Evolutionary conservation across 108 stramenopile species (phyloP), one percentile per base, ranked within the genome.

Genomic region (Conticribra guillardii): DNA sequence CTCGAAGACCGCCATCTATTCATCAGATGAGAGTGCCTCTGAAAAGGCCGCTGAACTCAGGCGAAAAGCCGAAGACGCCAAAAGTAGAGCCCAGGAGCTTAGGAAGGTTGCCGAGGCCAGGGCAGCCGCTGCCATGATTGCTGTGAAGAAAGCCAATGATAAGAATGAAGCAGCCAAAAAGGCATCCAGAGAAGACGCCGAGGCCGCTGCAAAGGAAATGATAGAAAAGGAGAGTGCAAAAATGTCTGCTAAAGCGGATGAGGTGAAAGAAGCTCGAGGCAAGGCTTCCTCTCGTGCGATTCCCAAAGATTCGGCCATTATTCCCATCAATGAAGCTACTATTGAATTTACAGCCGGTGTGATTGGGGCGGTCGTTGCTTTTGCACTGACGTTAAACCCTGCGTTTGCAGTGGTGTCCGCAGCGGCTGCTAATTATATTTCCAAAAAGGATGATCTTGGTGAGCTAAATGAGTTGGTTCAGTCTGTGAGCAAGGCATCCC

Each of bases 301-400:
- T 2, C 17, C 22, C 29, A 33, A 26, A 33, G 29, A 62, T 18
- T 32, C 60, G 28, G 69, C 80, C 37, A 71, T 81, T 57, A 73
- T 81, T 26, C 80, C 80, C 71, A 62, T 81, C 71, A 76, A 76
- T 31, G 55, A 72, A 61, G 62, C 50, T 47, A 81, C 64, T 41
- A 71, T 81, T 30, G 76, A 81, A 54, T 81, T 81, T 69, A 66
- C 80, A 29, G 69, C 80, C 15, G 80, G 80, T 52, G 33, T 81
- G 18, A 14, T 81, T 14, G 80, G 64, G 32, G 80, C 71, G 32
- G 57, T 57, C 3, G 28, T 71, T 26, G 80, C 64, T n/a, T 60
- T 81, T 17, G 73, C 66, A 18, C 9, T 77, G 7, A 67, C 67
- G 23, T 67, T 60, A 31, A 60, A 59, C 0, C 76, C 76, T 21